Conservation (phyloP, 2,329 filamentous ascomycete genomes). For the Chaetomiaceae sp. region DNA sequence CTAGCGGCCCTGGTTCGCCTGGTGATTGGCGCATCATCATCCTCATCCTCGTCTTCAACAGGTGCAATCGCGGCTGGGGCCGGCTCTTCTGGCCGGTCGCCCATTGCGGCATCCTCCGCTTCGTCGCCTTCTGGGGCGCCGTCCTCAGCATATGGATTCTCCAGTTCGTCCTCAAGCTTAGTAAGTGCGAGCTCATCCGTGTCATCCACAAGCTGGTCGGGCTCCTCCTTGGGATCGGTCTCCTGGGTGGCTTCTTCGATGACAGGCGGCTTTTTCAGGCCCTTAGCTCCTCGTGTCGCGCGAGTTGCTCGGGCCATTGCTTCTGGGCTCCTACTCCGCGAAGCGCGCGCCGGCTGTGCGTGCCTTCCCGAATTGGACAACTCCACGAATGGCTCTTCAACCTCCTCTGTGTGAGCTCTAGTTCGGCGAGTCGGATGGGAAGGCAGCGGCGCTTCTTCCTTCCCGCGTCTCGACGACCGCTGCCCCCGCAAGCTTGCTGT, state of each 20-base stretch:
- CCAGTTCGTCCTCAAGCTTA: constrained; percentile 27
- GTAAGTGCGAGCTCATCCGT: constrained; percentile 31
- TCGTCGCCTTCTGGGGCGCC: constrained; percentile 5
- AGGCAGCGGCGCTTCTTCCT: constrained; percentile 14
- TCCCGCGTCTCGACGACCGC: constrained; percentile 16
- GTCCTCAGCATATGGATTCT: constrained; percentile 20
- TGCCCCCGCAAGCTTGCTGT: constrained; percentile 12
- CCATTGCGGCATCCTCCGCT: constrained; percentile 18
- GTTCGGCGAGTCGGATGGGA: constrained; percentile 41
- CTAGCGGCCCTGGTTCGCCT: constrained; percentile 37
- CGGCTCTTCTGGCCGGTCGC: constrained; percentile 28
- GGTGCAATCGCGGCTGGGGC: constrained; percentile 29
- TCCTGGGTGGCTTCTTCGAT: constrained; percentile 50
- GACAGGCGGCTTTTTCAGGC: constrained; percentile 42
- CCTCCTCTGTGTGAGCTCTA: constrained; percentile 49
- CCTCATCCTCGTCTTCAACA: constrained; percentile 19
- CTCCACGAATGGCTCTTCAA: constrained; percentile 50
- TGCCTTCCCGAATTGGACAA: constrained; percentile 57
- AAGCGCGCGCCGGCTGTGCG: constrained; percentile 42
- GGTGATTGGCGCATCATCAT: constrained; percentile 17
- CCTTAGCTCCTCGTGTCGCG: constrained; percentile 46
- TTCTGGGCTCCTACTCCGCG: constrained; percentile 53
- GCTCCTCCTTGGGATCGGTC: constrained; percentile 32
- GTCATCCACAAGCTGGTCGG: constrained; percentile 27
- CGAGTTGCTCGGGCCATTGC: constrained; percentile 36